These are phyloP conservation scores for Yarrowia deformans DNA, from an alignment of 805 yeast species.

Conservation along the genomic window DNA sequence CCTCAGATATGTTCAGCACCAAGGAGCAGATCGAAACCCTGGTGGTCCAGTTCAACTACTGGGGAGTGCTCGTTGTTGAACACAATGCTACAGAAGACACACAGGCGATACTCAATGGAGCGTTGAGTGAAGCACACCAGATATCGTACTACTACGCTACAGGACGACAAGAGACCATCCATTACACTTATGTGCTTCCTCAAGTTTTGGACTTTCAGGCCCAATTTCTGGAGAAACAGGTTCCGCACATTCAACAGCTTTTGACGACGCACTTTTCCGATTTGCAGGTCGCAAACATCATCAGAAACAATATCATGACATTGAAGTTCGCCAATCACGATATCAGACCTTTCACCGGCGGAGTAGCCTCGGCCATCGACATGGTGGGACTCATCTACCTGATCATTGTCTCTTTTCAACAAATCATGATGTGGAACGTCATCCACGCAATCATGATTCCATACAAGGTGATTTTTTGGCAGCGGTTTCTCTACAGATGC, in stretches of 20 bases:
- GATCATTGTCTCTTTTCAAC: conserved; percentile 75
- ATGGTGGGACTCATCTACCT: conserved; percentile 73
- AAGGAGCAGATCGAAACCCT: conserved; percentile 14
- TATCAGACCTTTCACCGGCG: conserved; percentile 50
- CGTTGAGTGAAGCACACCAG: neutral
- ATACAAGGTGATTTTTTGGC: conserved; percentile 12
- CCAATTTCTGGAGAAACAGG: conserved; percentile 10
- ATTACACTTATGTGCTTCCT: conserved; percentile 1
- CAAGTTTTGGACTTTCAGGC: conserved; percentile 7
- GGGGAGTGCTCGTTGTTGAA: conserved; percentile 15
- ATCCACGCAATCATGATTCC: conserved; percentile 20
- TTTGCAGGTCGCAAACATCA: conserved; percentile 6
- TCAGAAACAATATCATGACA: conserved; percentile 5
- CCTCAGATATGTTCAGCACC: conserved; percentile 11
- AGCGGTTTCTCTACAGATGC: conserved; percentile 11
- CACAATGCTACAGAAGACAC: conserved; percentile 14
- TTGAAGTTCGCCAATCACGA: conserved; percentile 37
- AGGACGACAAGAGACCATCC: conserved; percentile 10
- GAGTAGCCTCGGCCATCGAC: conserved; percentile 27
- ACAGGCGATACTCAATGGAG: neutral
- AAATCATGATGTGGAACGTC: conserved; percentile 52
- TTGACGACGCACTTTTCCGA: neutral
- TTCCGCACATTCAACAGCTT: neutral
- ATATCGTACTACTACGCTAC: conserved; percentile 19
- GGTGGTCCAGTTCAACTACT: conserved; percentile 24